Evolutionary conservation across 148 eudicot species (phyloP).

Genomic region (Suaeda aralocaspica): DNA sequence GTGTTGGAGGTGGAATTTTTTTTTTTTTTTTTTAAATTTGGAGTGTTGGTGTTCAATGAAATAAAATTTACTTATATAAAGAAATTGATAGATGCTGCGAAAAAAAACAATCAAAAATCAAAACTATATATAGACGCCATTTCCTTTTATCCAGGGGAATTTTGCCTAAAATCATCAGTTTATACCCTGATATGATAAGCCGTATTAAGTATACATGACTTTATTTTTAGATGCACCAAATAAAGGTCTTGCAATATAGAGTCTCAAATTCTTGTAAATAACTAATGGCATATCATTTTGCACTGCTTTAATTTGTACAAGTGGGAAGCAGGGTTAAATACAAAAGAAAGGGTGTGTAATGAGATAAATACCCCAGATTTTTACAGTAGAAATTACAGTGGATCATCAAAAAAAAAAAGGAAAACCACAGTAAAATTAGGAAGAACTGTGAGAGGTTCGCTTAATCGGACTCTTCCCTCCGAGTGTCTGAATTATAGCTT

Average conservation of each 20-base stretch:
- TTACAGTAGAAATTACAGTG: not conserved
- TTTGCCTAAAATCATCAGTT: too few relatives aligned
- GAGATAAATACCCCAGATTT: not conserved
- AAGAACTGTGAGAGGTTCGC: conserved; percentile 22
- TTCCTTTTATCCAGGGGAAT: too few relatives aligned
- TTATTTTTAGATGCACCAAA: too few relatives aligned
- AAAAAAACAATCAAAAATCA: too few relatives aligned
- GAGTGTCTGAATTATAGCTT: conserved; percentile 89
- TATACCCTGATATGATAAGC: too few relatives aligned
- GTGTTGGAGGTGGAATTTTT: too few relatives aligned
- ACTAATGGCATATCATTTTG: not conserved
- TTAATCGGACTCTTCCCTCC: conserved; percentile 57
- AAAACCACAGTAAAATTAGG: conserved; percentile 7
- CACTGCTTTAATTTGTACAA: not conserved
- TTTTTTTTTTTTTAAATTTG: too few relatives aligned
- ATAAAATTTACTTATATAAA: too few relatives aligned
- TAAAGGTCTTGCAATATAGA: not conserved
- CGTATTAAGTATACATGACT: too few relatives aligned
- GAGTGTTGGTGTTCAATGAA: too few relatives aligned
- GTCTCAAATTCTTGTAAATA: not conserved
- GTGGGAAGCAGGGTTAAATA: not conserved
- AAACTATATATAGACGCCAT: too few relatives aligned
- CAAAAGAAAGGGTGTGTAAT: not conserved
- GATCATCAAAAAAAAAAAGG: not conserved
- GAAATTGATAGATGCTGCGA: too few relatives aligned